Base-by-base conservation (phyloP, 768 basidiomycete genomes). In the Lactarius akahatsu region DNA sequence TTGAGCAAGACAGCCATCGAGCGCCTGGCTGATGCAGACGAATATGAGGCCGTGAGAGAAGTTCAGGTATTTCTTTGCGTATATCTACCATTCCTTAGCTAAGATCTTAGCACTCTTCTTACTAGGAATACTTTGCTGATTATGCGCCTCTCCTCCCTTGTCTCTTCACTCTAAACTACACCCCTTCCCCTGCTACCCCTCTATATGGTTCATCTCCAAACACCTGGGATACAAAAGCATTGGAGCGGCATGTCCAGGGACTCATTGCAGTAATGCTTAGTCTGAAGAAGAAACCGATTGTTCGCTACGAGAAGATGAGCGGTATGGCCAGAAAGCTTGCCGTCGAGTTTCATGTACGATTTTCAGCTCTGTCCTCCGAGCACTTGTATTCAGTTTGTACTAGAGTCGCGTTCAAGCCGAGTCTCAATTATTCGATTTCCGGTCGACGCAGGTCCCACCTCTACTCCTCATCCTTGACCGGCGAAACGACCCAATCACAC, bases 401-500 rank as follows among this genome's bases (percentile, higher is more conserved):
- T 71, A 96, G 91, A 88, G 90, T 73, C 85, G 86, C 36, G 89
- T 96, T 69, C 87, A 91, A 76, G 76, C 86, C 43, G 92, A 97
- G 77, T 82, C 89, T 2, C 80, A 88, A 1, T 79, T 99, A 32
- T 99, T 98, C 76, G 94, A 98, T 73, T 98, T 98, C 76, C 85
- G 95, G 57, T 81, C 87, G 45, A 94, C 92, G 2, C 92, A 94
- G 76, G 87, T 93, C 9, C 85, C 94, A 2, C 97, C 97, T 8
- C 74, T 98, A 54, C 80, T 99, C 40, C 82, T 99, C 59, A 92
- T 99, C 69, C 83, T 99, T 63, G 97, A 99, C 78, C 85, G 97
- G 68, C 82, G 96, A 69, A 98, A 97, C 76, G 97, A 99, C 73
- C 97, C 97, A 2, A 93, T 98, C 6, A 98, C 97, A 0, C 97